Evolutionary conservation across 2,329 filamentous ascomycete species (phyloP).

Genomic region (Byssoonygena ceratinophila): DNA sequence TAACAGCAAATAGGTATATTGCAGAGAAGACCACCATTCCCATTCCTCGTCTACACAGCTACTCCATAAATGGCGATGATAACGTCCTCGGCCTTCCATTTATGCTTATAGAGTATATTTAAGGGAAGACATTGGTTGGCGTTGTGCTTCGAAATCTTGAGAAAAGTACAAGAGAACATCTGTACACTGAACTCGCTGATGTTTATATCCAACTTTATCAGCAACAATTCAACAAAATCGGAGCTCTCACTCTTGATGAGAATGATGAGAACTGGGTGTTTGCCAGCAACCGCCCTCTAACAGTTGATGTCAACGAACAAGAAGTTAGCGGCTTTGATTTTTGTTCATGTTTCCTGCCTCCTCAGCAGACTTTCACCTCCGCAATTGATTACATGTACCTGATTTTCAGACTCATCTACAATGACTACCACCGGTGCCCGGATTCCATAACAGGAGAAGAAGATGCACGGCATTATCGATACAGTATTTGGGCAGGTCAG

Average conservation of each 20-base stretch:
- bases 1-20: slow-evolving; percentile 12
- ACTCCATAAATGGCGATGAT: slow-evolving; percentile 11
- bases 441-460: slow-evolving; percentile 9
- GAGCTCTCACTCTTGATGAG: slow-evolving; percentile 6
- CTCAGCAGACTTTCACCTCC: slow-evolving; percentile 10
- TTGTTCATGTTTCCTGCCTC: slow-evolving; percentile 3
- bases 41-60: slow-evolving; percentile 14
- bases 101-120: slow-evolving; percentile 11
- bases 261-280: slow-evolving; percentile 13
- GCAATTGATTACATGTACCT: slow-evolving; percentile 11
- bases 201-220: slow-evolving; percentile 12
- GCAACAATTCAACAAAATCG: slow-evolving; percentile 9
- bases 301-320: slow-evolving; percentile 10
- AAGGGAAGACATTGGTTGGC: slow-evolving; percentile 7
- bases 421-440: slow-evolving; percentile 9
- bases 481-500: slow-evolving; percentile 10
- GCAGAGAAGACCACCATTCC: slow-evolving; percentile 18
- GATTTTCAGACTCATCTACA: not conserved
- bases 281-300: slow-evolving; percentile 6
- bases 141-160: not conserved
- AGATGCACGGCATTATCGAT: slow-evolving; percentile 14
- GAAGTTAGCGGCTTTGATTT: slow-evolving; percentile 7
- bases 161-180: not conserved
- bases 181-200: slow-evolving; percentile 7
- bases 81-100: slow-evolving; percentile 14